Evolutionary conservation across 2,329 filamentous ascomycete species (phyloP).

Genomic region (Ceratocystis alfenasii): DNA sequence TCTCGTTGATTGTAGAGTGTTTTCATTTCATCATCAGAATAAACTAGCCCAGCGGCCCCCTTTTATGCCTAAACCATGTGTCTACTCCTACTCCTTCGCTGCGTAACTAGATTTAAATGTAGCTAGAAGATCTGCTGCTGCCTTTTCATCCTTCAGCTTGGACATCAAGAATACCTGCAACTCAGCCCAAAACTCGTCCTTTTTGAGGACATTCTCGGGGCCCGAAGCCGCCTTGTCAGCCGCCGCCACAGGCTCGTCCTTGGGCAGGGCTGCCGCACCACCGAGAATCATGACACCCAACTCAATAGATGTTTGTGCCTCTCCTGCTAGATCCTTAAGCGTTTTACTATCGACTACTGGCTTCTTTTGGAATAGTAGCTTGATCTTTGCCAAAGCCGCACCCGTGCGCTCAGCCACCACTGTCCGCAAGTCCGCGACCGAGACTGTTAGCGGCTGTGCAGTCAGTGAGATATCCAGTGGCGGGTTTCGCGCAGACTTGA

Average conservation of each 20-base stretch:
- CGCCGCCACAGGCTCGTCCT: constrained; percentile 29
- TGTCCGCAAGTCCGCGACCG: constrained; percentile 66
- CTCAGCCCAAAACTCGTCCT: constrained; percentile 75
- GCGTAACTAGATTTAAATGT: constrained; percentile 65
- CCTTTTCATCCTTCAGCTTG: constrained; percentile 58
- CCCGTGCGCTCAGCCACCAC: constrained; percentile 51
- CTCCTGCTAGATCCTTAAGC: constrained; percentile 56
- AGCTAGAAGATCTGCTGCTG: constrained; percentile 50
- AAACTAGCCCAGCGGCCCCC: neutral
- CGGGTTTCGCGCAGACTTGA: constrained; percentile 69
- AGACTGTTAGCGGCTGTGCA: constrained; percentile 53
- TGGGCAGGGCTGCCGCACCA: constrained; percentile 40
- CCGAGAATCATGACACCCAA: constrained; percentile 82
- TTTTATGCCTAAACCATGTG: neutral
- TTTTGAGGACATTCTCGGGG: constrained; percentile 47
- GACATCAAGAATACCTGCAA: constrained; percentile 68
- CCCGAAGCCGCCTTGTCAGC: constrained; percentile 24
- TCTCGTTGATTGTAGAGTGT: neutral
- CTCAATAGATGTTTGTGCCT: constrained; percentile 45
- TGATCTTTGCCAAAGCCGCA: constrained; percentile 65
- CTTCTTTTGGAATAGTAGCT: constrained; percentile 77
- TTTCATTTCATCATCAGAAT: constrained; percentile 5
- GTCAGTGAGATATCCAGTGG: constrained; percentile 55
- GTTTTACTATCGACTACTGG: constrained; percentile 68
- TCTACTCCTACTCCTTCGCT: constrained; percentile 29